Percentiles rank a stretch among this genome's conserved stretches.
phyloP scores from a whole-genome alignment of 345 rosid genomes.

The Eucalyptus sp. region DNA sequence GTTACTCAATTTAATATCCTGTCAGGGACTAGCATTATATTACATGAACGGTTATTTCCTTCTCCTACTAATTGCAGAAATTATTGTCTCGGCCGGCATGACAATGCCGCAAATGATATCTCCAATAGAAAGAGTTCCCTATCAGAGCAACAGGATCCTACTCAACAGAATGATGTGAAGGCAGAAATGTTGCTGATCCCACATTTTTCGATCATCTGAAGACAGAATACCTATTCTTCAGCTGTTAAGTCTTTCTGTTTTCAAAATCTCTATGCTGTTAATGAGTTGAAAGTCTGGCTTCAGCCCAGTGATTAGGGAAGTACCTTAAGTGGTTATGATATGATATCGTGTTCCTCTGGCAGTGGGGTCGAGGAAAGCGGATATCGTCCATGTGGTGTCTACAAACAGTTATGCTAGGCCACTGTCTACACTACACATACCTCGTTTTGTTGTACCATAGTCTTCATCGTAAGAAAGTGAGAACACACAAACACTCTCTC shows the following conservation, averaged over 20 bases:
- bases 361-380: not conserved
- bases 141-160: conserved; percentile 38
- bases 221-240: not conserved
- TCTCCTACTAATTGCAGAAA: conserved; percentile 32
- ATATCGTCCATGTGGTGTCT: not conserved
- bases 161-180: conserved; percentile 36
- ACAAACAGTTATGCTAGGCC: not conserved
- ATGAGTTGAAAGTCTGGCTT: not conserved
- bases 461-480: not conserved
- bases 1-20: not conserved
- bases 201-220: not conserved
- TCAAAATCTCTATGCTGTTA: not conserved
- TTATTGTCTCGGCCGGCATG: conserved; percentile 79
- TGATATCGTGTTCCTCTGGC: not conserved
- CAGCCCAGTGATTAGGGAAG: not conserved
- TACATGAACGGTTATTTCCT: not conserved
- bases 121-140: conserved; percentile 32
- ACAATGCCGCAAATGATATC: conserved; percentile 40
- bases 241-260: not conserved
- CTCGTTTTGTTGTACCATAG: not conserved
- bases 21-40: not conserved
- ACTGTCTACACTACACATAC: not conserved
- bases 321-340: not conserved
- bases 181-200: not conserved
- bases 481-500: not conserved